Percentiles rank a stretch among this genome's conserved stretches.
phyloP scores from a whole-genome alignment of 2,329 filamentous ascomycete genomes.

The Calonectria hongkongensis region DNA sequence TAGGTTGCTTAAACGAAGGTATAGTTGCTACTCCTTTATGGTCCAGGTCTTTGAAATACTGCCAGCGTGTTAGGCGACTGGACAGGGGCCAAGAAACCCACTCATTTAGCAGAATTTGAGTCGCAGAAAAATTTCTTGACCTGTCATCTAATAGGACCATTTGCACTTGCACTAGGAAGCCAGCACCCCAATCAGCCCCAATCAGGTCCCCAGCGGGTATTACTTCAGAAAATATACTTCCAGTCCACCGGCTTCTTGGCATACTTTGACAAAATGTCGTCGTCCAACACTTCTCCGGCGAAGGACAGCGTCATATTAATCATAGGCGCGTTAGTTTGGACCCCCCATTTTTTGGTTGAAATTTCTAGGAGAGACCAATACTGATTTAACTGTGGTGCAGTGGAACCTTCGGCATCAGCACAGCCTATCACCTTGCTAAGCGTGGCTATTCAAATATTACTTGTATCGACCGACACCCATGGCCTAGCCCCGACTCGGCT shows the following conservation, averaged over 20 bases:
- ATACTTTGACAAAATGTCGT: background rate
- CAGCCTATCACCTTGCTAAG: conserved; percentile 36
- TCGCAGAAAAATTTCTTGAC: conserved; percentile 15
- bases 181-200: background rate
- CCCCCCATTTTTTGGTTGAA: background rate
- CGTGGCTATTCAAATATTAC: conserved; percentile 46
- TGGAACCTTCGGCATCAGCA: conserved; percentile 39
- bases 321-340: conserved; percentile 34
- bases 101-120: background rate
- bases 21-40: background rate
- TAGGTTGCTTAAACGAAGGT: background rate
- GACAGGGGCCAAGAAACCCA: background rate
- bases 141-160: conserved; percentile 9
- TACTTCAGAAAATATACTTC: background rate
- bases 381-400: background rate
- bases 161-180: background rate
- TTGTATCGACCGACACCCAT: conserved; percentile 45
- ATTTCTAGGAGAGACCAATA: too few species aligned
- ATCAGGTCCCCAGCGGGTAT: background rate
- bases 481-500: conserved; percentile 46
- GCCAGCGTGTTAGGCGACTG: background rate
- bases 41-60: background rate
- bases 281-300: background rate
- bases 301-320: conserved; percentile 36
- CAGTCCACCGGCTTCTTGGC: background rate